Evolutionary conservation across 352 stramenopile genomes (phyloP), one percentile per base, ranked within the genome.

Genomic region (Blastocystis sp.): DNA sequence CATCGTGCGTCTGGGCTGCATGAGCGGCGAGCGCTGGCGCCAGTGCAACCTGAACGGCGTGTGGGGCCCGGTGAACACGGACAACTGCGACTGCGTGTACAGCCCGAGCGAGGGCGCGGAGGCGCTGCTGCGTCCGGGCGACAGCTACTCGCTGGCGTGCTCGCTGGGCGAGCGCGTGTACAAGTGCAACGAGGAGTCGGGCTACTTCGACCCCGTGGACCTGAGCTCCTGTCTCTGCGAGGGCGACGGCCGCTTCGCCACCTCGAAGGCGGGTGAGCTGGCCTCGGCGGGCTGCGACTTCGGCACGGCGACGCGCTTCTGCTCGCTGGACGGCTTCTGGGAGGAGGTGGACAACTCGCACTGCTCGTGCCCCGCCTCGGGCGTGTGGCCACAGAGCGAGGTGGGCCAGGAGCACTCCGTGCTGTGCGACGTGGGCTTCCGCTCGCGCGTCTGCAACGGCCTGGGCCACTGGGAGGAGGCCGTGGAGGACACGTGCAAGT

Each of bases 141-240:
- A 71, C 28, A 87, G 62, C 54, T 87, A 87, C 65, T n/a, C 34
- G 21, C 24, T 77, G 48, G 4, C 59, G 6, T 87, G 77, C 45
- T 74, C 62, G 24, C 10, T 77, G 65, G 77, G 77, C 38, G 65
- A 87, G 40, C 62, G 62, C 21, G 42, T 64, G 54, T 87, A 76
- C 65, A 87, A 48, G 40, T 87, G 77, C 45, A 77, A 74, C 54
- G 62, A 48, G 24, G 62, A 77, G 10, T 77, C 62, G 11, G 77
- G 77, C 54, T 77, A 87, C 52, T 87, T 87, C 48, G 65, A 77
- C 34, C 62, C 62, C 21, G 77, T 74, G 42, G 60, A 87, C 42
- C 65, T 87, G 9, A 28, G 7, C 17, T 40, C 11, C 4, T 87
- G 77, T 34, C 79, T 38, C 43, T 87, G 77, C 28, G 65, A 28